phyloP scores from a whole-genome alignment of 192 early-diverging fungal genomes.

The Podila epicladia region DNA sequence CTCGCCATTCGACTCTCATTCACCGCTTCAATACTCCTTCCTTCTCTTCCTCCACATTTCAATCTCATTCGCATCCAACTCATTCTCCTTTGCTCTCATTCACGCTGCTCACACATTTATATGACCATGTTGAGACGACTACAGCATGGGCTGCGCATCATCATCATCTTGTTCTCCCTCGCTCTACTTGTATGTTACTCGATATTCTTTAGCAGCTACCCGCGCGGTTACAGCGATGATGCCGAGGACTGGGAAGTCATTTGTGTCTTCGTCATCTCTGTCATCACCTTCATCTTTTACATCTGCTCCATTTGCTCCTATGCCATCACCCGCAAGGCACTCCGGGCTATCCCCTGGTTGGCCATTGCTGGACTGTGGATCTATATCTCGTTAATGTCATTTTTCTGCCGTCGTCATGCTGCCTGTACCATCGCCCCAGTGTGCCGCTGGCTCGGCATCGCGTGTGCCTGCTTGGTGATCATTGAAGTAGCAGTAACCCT shows the following conservation, averaged over 20 bases:
- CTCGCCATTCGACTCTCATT: not conserved
- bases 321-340: not conserved
- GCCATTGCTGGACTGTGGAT: not conserved
- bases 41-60: not conserved
- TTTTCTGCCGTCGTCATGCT: no score
- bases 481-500: conserved; percentile 10
- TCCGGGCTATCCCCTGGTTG: conserved; percentile 6
- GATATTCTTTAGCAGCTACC: no score
- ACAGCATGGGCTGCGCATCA: not conserved
- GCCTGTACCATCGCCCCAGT: no score
- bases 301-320: not conserved
- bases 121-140: not conserved
- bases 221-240: no score
- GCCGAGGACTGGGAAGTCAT: no score
- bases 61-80: not conserved
- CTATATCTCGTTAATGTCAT: not conserved
- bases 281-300: not conserved
- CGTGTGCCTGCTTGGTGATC: conserved; percentile 2
- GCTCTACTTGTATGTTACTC: not conserved
- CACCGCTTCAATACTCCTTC: not conserved
- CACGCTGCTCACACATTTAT: not conserved
- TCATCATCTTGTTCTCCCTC: not conserved
- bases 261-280: not conserved
- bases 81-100: not conserved
- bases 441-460: not conserved